A percentile compares a stretch with the other conserved stretches of the same genome.
Conservation (phyloP, 208 protist genomes). For the Phytomonas francai region DNA sequence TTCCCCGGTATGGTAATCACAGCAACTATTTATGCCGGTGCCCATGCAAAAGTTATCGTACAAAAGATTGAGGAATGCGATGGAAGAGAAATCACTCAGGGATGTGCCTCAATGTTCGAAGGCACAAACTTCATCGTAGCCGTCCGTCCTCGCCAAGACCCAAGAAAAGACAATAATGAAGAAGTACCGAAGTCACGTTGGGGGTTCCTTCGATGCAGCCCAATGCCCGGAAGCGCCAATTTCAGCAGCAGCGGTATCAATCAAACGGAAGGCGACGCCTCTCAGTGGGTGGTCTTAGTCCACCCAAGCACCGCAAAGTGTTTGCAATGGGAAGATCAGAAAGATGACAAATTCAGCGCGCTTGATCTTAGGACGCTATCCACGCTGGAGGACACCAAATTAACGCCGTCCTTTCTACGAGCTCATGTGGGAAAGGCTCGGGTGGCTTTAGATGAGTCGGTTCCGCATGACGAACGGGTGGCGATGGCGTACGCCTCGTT, state of each 20-base stretch:
- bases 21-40: slow-evolving; percentile 50
- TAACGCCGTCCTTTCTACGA: slow-evolving; percentile 68
- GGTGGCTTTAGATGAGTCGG: slow-evolving; percentile 21
- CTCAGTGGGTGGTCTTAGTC: slow-evolving; percentile 6
- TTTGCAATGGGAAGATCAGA: slow-evolving; percentile 39
- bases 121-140: slow-evolving; percentile 82
- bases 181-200: slow-evolving; percentile 13
- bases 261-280: neutral
- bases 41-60: slow-evolving; percentile 58
- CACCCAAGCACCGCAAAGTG: slow-evolving; percentile 23
- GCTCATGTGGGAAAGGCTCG: slow-evolving; percentile 25
- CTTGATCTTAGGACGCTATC: slow-evolving; percentile 52
- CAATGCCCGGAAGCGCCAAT: neutral
- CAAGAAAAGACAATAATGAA: neutral
- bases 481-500: slow-evolving; percentile 17
- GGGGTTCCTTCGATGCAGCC: slow-evolving; percentile 42
- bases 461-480: slow-evolving; percentile 7
- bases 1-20: slow-evolving; percentile 68
- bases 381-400: slow-evolving; percentile 31
- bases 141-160: slow-evolving; percentile 39
- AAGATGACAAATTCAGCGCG: slow-evolving; percentile 22
- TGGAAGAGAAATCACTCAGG: slow-evolving; percentile 20
- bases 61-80: slow-evolving; percentile 49
- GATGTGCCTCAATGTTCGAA: slow-evolving; percentile 72
- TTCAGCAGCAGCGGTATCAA: neutral